Conservation (phyloP, 345 rosid species). For the Fremontodendron californicum region DNA sequence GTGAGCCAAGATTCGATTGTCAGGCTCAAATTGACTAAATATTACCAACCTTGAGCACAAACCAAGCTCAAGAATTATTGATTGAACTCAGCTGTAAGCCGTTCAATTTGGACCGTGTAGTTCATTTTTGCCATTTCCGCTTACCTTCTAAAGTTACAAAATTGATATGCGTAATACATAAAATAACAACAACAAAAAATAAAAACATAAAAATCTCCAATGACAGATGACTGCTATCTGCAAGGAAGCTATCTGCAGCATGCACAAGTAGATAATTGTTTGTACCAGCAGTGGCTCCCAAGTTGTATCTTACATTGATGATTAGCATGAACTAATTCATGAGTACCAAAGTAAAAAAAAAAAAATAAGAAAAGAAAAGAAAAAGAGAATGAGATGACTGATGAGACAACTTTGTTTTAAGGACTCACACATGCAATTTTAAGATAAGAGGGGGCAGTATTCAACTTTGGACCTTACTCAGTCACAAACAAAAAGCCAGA, state of each 20-base stretch:
- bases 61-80: background rate
- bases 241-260: background rate
- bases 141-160: background rate
- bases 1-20: background rate
- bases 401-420: background rate
- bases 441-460: background rate
- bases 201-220: background rate
- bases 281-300: background rate
- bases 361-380: background rate
- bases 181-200: background rate
- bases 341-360: background rate
- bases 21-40: background rate
- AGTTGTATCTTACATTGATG: background rate
- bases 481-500: background rate
- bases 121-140: background rate
- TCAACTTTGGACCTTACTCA: background rate
- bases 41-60: background rate
- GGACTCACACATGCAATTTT: background rate
- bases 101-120: background rate
- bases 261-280: background rate
- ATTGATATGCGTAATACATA: background rate
- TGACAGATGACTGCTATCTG: background rate
- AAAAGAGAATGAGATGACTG: background rate
- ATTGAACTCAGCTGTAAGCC: background rate
- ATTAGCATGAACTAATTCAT: background rate